Evolutionary conservation across 495 filamentous ascomycete genomes (phyloP).

Genomic region (Thermochaetoides thermophila): DNA sequence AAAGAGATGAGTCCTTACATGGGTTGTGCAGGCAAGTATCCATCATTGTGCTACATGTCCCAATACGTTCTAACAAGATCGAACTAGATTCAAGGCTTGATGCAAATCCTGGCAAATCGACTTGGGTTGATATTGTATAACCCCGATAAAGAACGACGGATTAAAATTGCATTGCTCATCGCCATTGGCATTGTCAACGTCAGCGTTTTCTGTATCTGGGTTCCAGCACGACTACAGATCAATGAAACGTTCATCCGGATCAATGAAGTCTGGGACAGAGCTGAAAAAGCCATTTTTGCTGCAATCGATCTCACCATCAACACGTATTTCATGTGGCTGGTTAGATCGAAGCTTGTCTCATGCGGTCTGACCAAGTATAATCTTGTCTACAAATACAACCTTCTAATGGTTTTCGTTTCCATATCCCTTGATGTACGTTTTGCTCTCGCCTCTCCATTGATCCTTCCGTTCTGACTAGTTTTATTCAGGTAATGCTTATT

Average conservation of each 20-base stretch:
- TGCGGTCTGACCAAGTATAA: slow-evolving; percentile 29
- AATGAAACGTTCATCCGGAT: slow-evolving; percentile 13
- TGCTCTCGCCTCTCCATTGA: background rate
- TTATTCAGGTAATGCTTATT: slow-evolving; percentile 13
- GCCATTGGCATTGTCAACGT: slow-evolving; percentile 32
- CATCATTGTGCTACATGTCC: too few species aligned
- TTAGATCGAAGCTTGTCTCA: slow-evolving; percentile 30
- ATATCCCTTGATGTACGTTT: slow-evolving; percentile 31
- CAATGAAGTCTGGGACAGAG: slow-evolving; percentile 37
- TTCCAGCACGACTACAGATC: slow-evolving; percentile 30
- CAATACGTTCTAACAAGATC: slow-evolving; percentile 1
- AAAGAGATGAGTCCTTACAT: slow-evolving; percentile 10
- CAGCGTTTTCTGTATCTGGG: slow-evolving; percentile 36
- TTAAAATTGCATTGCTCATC: slow-evolving; percentile 23
- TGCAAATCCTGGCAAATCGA: slow-evolving; percentile 37
- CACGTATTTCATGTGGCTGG: slow-evolving; percentile 31
- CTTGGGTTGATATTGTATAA: slow-evolving; percentile 27
- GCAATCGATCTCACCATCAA: slow-evolving; percentile 34
- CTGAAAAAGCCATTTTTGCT: slow-evolving; percentile 33
- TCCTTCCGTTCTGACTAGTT: background rate
- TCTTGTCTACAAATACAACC: slow-evolving; percentile 33
- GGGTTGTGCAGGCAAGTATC: slow-evolving; percentile 16
- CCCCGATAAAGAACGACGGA: slow-evolving; percentile 10
- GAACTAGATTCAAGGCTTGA: slow-evolving; percentile 25
- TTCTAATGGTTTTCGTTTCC: slow-evolving; percentile 33